These are phyloP conservation scores for Cladophialophora yegresii DNA, from an alignment of 2,329 filamentous ascomycete species.

Conservation along the genomic window DNA sequence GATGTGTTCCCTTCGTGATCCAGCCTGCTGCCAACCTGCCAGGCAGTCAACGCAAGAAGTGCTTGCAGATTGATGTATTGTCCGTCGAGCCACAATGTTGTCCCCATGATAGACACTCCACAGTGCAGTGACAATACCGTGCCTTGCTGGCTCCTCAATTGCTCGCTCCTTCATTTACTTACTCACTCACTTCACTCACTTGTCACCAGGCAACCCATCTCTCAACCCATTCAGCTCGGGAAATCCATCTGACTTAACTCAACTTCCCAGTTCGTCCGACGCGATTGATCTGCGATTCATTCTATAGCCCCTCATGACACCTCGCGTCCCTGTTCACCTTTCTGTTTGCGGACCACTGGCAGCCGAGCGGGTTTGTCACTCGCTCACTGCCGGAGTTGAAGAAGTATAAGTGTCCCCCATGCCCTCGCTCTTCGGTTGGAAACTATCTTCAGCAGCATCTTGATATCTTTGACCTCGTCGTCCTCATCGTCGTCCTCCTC, in stretches of 20 bases:
- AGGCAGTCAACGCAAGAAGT: not conserved
- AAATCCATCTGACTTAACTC: not conserved
- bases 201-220: not conserved
- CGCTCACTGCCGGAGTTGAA: no score
- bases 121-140: not conserved
- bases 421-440: not conserved
- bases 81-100: not conserved
- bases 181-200: not conserved
- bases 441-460: not conserved
- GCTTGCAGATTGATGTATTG: not conserved
- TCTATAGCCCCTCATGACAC: not conserved
- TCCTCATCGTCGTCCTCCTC: not conserved
- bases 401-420: not conserved
- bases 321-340: not conserved
- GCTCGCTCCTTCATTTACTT: not conserved
- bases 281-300: not conserved
- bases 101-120: not conserved
- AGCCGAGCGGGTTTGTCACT: not conserved
- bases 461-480: not conserved
- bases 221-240: not conserved
- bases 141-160: not conserved
- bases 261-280: not conserved
- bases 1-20: not conserved
- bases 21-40: not conserved
- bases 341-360: not conserved